Evolutionary conservation across 345 rosid species (phyloP).

Genomic region (Eucalyptus virginea): DNA sequence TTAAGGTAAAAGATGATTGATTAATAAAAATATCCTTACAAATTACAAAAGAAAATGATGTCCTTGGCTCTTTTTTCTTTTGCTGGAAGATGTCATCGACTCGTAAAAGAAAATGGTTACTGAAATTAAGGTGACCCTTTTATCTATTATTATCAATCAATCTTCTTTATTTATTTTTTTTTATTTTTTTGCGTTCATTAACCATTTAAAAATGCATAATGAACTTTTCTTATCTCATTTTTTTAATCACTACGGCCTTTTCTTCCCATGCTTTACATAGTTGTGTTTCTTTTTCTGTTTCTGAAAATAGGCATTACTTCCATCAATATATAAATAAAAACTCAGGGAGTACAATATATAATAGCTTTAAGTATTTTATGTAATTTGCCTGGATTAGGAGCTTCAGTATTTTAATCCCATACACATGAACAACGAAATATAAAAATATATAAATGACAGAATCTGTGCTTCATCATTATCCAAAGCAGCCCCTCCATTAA

Average conservation of each 20-base stretch:
- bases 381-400: not conserved
- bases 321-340: not conserved
- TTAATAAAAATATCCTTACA: not conserved
- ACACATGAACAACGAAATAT: not conserved
- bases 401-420: not conserved
- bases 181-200: not conserved
- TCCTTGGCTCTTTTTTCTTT: not conserved
- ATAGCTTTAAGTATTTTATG: not conserved
- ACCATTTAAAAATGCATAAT: not conserved
- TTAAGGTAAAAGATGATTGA: not conserved
- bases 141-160: too few relatives aligned
- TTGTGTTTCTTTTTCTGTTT: not conserved
- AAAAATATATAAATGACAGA: not conserved
- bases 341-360: not conserved
- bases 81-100: too few relatives aligned
- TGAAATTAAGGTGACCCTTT: not conserved
- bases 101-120: not conserved
- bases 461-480: not conserved
- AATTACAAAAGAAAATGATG: not conserved
- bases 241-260: not conserved
- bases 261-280: not conserved
- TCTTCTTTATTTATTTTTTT: not conserved
- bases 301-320: not conserved
- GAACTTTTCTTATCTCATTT: not conserved
- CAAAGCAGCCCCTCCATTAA: not conserved